phyloP scores from a whole-genome alignment of 2,329 filamentous ascomycete genomes.

The Cercospora zeae-maydis region DNA sequence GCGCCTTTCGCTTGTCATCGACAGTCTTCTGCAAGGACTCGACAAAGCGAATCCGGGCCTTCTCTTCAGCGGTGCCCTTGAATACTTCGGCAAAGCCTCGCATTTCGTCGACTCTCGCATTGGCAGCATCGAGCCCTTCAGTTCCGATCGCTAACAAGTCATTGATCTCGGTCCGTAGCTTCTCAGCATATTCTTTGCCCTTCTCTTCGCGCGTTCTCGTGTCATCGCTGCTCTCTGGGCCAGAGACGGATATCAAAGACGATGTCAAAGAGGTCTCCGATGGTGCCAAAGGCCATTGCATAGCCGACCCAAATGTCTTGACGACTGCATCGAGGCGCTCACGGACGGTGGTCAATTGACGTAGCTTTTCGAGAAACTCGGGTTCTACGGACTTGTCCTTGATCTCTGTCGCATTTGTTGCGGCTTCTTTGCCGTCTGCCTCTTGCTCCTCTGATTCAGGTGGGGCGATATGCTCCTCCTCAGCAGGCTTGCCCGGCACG shows the following conservation, averaged over 20 bases:
- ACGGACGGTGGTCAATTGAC: constrained; percentile 77
- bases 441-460: background rate
- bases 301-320: constrained; percentile 86
- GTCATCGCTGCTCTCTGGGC: constrained; percentile 59
- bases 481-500: constrained; percentile 39
- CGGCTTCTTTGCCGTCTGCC: constrained; percentile 6
- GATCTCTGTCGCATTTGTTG: constrained; percentile 6
- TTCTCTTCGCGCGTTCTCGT: constrained; percentile 73
- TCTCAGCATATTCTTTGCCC: constrained; percentile 73
- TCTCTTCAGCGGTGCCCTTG: constrained; percentile 95
- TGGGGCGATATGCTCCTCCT: background rate
- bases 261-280: constrained; percentile 83
- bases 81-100: constrained; percentile 75
- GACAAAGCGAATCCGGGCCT: constrained; percentile 74
- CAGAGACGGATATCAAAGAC: constrained; percentile 85
- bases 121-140: constrained; percentile 70
- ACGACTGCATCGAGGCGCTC: constrained; percentile 84
- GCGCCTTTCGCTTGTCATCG: constrained; percentile 61
- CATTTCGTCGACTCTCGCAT: constrained; percentile 69
- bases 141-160: constrained; percentile 58
- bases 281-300: constrained; percentile 90
- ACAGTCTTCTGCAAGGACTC: constrained; percentile 77
- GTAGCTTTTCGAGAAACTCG: constrained; percentile 69
- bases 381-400: constrained; percentile 24
- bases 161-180: constrained; percentile 67